These are phyloP conservation scores for Heliocybe sulcata DNA, from an alignment of 1,284 basidiomycete genomes.

Conservation along the genomic window DNA sequence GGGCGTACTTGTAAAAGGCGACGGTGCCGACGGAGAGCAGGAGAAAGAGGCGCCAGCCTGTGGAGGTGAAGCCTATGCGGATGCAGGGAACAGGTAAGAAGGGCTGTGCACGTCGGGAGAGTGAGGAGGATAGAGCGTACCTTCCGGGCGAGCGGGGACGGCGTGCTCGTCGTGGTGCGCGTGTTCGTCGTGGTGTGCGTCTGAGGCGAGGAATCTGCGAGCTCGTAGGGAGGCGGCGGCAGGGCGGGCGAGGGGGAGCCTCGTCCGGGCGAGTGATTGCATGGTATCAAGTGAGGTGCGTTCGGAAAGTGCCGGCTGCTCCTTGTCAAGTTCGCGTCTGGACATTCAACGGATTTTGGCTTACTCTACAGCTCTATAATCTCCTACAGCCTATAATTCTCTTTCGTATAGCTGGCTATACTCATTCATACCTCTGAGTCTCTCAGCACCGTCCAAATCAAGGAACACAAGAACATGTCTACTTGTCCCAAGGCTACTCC, in stretches of 20 bases:
- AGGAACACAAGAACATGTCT: too few relatives aligned
- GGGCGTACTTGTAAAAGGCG: conserved; percentile 60
- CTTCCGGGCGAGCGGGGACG: conserved; percentile 49
- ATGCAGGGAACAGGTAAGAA: not conserved
- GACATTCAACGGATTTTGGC: too few relatives aligned
- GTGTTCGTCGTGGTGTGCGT: conserved; percentile 21
- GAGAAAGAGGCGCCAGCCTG: conserved; percentile 56
- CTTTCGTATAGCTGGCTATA: not conserved
- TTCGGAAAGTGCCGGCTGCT: not conserved
- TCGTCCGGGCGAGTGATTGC: conserved; percentile 25
- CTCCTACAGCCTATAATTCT: conserved; percentile 12
- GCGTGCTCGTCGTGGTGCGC: conserved; percentile 27
- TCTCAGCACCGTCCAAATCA: not conserved
- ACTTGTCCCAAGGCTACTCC: too few relatives aligned
- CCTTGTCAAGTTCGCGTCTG: too few relatives aligned
- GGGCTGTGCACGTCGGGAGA: not conserved
- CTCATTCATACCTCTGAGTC: not conserved
- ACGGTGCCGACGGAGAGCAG: conserved; percentile 38
- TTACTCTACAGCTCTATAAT: conserved; percentile 16
- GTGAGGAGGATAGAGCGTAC: conserved; percentile 25
- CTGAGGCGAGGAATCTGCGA: conserved; percentile 31
- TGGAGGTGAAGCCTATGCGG: conserved; percentile 47
- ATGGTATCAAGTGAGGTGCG: conserved; percentile 3
- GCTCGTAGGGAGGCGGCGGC: conserved; percentile 16
- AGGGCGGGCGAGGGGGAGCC: conserved; percentile 21